Conservation (phyloP, 2,329 filamentous ascomycete species). For the Neopestalotiopsis sp. region DNA sequence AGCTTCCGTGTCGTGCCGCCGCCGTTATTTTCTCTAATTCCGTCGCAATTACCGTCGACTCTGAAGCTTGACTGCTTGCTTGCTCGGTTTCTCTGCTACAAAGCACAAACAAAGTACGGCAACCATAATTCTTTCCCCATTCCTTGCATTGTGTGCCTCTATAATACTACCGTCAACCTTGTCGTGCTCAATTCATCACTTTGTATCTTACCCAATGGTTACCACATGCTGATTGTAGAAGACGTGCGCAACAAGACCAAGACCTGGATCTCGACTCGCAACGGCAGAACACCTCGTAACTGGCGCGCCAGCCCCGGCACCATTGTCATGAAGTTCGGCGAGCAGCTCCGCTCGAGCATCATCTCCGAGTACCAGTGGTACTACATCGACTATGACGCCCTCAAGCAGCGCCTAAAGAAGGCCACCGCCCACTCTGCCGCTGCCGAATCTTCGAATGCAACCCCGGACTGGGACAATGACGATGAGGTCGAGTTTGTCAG, state of each 20-base stretch:
- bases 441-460: slow-evolving; percentile 44
- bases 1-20: background rate
- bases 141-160: too few species aligned
- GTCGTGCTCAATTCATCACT: background rate
- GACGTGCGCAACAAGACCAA: slow-evolving; percentile 26
- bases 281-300: slow-evolving; percentile 19
- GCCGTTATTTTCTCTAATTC: background rate
- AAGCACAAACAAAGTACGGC: slow-evolving; percentile 4
- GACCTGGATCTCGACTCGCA: slow-evolving; percentile 27
- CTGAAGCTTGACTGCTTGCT: background rate
- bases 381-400: slow-evolving; percentile 96
- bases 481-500: slow-evolving; percentile 89
- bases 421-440: slow-evolving; percentile 56
- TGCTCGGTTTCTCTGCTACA: background rate
- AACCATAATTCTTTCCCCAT: background rate
- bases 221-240: slow-evolving; percentile 57
- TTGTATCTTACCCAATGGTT: background rate
- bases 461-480: slow-evolving; percentile 79
- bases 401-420: slow-evolving; percentile 85
- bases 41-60: background rate
- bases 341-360: slow-evolving; percentile 93
- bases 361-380: slow-evolving; percentile 98
- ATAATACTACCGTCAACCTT: background rate
- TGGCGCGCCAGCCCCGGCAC: slow-evolving; percentile 50
- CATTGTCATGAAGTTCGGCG: slow-evolving; percentile 84